Evolutionary conservation across 2,329 filamentous ascomycete genomes (phyloP).

Genomic region (Nemania serpens): DNA sequence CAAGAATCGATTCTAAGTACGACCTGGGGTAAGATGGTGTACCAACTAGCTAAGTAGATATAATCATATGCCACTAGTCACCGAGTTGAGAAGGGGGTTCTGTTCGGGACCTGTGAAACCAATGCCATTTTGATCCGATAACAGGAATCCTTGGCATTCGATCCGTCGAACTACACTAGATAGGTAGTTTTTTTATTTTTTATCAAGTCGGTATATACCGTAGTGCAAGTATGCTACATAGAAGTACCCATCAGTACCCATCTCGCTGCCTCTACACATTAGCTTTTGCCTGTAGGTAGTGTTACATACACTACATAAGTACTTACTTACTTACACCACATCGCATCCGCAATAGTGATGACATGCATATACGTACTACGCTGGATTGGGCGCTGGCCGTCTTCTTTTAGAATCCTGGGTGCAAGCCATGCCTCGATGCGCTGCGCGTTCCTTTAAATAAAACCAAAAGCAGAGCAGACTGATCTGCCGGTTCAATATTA

Average conservation of each 20-base stretch:
- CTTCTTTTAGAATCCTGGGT: conserved; percentile 21
- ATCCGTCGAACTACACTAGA: neutral
- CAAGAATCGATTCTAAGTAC: neutral
- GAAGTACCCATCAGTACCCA: neutral
- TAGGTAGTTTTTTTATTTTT: no score
- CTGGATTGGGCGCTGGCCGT: neutral
- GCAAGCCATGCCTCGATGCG: neutral
- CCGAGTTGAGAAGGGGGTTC: no score
- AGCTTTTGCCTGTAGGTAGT: neutral
- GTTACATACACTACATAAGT: neutral
- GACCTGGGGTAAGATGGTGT: neutral
- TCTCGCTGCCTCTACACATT: no score
- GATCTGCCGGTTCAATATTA: no score
- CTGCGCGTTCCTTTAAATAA: conserved; percentile 21
- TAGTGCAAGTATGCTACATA: no score
- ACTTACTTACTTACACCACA: no score
- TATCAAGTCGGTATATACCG: no score
- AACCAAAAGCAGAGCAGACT: neutral
- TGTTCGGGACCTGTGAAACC: no score
- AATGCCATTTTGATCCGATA: neutral
- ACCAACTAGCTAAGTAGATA: no score
- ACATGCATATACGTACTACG: conserved; percentile 13
- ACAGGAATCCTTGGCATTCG: conserved; percentile 4
- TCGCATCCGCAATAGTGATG: neutral
- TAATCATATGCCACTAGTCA: no score